A percentile compares a stretch with the other conserved stretches of the same genome.
Evolutionary conservation across 2,329 filamentous ascomycete species (phyloP).

Genomic region (Phyllosticta citrichinensis): DNA sequence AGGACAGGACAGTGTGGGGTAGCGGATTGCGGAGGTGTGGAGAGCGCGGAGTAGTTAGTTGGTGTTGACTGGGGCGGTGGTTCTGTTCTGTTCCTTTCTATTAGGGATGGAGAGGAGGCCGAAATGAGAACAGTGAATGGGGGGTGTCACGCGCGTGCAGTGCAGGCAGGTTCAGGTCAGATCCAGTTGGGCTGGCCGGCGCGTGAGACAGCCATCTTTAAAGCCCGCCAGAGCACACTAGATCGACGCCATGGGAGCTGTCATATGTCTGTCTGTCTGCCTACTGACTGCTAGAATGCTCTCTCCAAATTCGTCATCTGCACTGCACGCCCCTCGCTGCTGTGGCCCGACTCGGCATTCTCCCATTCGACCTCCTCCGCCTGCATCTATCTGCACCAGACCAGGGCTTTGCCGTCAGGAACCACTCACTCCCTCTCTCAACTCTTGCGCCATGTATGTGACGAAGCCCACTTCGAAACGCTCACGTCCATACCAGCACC

Average conservation of each 20-base stretch:
- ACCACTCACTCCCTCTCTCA: not conserved
- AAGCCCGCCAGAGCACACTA: not conserved
- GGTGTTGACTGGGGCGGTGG: too few species aligned
- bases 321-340: not conserved
- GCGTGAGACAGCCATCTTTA: not conserved
- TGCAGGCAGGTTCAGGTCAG: too few species aligned
- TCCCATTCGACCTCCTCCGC: not conserved
- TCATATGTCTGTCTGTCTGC: not conserved
- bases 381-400: not conserved
- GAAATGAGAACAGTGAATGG: not conserved
- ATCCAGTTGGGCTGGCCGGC: not conserved
- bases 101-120: not conserved
- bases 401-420: not conserved
- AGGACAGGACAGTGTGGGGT: too few species aligned
- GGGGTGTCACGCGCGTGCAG: not conserved
- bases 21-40: not conserved
- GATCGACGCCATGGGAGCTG: not conserved
- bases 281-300: too few species aligned
- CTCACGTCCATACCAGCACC: not conserved
- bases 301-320: too few species aligned
- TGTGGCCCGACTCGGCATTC: not conserved
- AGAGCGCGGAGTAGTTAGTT: not conserved
- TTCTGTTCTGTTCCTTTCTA: not conserved
- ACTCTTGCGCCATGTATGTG: too few species aligned
- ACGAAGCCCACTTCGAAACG: not conserved